Evolutionary conservation across 345 rosid genomes (phyloP), one percentile per base, ranked within the genome.

Genomic region (Dipteronia dyeriana): DNA sequence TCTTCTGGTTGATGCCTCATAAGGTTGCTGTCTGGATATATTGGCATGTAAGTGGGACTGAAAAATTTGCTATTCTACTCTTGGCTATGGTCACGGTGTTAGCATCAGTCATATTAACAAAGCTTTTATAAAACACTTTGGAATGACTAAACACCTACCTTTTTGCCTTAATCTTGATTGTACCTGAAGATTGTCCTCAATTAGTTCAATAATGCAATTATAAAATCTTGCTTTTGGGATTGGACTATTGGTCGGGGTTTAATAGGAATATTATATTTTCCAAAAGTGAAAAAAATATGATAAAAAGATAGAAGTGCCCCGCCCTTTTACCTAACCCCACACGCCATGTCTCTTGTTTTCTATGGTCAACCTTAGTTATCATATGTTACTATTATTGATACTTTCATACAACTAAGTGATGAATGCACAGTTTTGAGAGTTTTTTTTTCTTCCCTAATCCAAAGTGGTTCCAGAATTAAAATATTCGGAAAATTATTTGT

Each of bases 1-100:
- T 86, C 92, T 95, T 95, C 89, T 95, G 97, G 98, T 82, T 93
- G 86, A 91, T 95, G 97, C 99, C 99, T 80, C 99, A 93, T 64
- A 93, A 92, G 76, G 97, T 95, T 85, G 98, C 94, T 0, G 17
- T 92, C 41, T 95, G 97, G 97, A 93, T 95, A 80, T 95, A 93
- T 79, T 95, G 94, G 99, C 98, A 93, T 78, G 97, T 92, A 87
- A 90, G 99, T 93, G 41, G 22, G 54, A 69, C 65, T 62, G 26
- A 71, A 20, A 66, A 0, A 1, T 17, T 75, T 23, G 67, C 39
- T 63, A 8, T 11, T 63, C 19, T 26, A 16, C 1, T 12, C 5
- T 63, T 29, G 8, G 38, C 19, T 20, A 23, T 23, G 39, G 0
- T 63, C 64, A 20, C 26, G 10, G 4, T 59, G 25, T 59, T 59